Evolutionary conservation across 768 basidiomycete species (phyloP), one percentile per base, ranked within the genome.

Genomic region (Lactarius quietus): DNA sequence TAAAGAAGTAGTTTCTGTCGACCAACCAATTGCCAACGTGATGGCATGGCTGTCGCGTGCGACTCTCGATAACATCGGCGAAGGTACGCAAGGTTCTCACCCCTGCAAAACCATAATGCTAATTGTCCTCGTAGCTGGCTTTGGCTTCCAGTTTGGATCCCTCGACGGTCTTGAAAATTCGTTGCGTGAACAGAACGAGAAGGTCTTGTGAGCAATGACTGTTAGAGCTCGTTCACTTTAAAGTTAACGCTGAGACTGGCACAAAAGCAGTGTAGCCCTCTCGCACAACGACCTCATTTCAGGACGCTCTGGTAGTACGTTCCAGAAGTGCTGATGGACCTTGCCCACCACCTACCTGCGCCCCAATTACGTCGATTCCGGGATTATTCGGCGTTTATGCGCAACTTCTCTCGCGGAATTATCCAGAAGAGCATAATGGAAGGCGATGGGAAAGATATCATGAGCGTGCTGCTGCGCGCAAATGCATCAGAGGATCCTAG

Each of bases 51-150:
- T 73, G 5, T 65, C 71, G 2, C 64, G 70, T 4, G 70, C 69
- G 59, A 72, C 71, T 10, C 64, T 73, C 14, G 73, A 73, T 51
- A 63, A 71, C 18, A 73, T 73, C 36, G 69, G 71, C n/a, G 71
- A 71, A 65, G 68, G 73, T 73, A 33, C 12, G 20, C 20, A 3
- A 7, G 33, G 39, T 54, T 43, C 35, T 26, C 31, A 31, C 4
- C 6, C 15, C 26, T 18, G 35, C 17, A 14, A 14, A 12, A 7
- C 5, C 53, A 55, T 10, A 31, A 28, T 18, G 26, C 14, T 23
- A 1, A 18, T 9, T 53, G 12, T 33, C 26, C 7, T 8, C 6
- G 9, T 59, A 72, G 71, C 68, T 56, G 73, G 68, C 17, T 72
- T 72, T 56, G 68, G 69, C 43, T 70, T 69, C 18, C 67, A 70